These are phyloP conservation scores for Linnemannia elongata DNA, from an alignment of 192 early-diverging fungal genomes.

Conservation along the genomic window DNA sequence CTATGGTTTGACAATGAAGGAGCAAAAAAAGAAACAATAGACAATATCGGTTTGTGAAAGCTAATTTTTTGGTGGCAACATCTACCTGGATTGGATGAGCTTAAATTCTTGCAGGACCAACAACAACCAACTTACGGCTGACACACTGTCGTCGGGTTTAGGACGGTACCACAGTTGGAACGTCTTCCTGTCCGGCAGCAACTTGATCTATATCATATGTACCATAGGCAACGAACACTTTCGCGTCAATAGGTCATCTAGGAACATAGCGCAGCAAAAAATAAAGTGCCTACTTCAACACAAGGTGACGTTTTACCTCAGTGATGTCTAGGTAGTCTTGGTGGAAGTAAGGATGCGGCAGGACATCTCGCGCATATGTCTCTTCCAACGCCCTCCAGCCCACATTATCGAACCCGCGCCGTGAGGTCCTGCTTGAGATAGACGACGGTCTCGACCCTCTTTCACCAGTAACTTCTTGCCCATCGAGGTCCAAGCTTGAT, in stretches of 20 bases:
- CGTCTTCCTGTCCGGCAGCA: conserved; percentile 42
- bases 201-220: conserved; percentile 22
- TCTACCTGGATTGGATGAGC: background rate
- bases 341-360: conserved; percentile 40
- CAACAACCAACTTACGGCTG: conserved; percentile 17
- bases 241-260: background rate
- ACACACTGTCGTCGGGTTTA: conserved; percentile 14
- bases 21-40: too few species aligned
- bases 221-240: background rate
- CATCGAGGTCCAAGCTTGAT: background rate
- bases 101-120: background rate
- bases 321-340: conserved; percentile 30
- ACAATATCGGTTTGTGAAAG: too few species aligned
- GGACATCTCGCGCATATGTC: conserved; percentile 30
- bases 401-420: conserved; percentile 42
- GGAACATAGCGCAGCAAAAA: background rate
- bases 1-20: background rate
- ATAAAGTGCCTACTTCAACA: background rate
- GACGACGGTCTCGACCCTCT: background rate
- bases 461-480: background rate
- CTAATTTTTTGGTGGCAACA: background rate
- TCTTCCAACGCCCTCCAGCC: conserved; percentile 45
- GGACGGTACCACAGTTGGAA: conserved; percentile 50
- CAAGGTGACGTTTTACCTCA: conserved; percentile 20
- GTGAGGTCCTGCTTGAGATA: background rate